phyloP scores from a whole-genome alignment of 2,329 filamentous ascomycete genomes.

The Myrmaecium sp. region DNA sequence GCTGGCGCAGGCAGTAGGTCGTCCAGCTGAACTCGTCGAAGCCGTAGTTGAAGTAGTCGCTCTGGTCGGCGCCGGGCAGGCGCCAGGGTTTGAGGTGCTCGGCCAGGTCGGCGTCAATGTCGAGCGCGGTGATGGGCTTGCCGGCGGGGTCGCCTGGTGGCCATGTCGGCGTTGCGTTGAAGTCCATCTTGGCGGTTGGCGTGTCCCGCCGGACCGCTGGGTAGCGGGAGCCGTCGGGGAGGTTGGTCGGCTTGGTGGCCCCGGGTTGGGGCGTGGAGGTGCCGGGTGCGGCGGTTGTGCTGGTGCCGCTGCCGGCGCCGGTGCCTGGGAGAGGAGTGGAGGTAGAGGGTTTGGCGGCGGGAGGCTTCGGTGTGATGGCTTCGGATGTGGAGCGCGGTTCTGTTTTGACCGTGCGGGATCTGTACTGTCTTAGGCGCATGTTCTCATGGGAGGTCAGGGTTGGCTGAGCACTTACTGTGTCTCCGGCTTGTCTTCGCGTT shows the following conservation, averaged over 20 bases:
- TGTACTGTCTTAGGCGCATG: too few species aligned
- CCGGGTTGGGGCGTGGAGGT: slow-evolving; percentile 5
- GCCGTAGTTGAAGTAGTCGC: slow-evolving; percentile 97
- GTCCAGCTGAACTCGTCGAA: slow-evolving; percentile 99
- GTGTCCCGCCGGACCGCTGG: slow-evolving; percentile 45
- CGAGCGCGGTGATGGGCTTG: slow-evolving; percentile 51
- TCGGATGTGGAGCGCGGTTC: slow-evolving; percentile 13
- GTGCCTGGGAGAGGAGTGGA: slow-evolving; percentile 4
- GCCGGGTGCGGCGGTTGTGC: slow-evolving; percentile 10
- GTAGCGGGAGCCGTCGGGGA: slow-evolving; percentile 38
- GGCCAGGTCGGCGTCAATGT: slow-evolving; percentile 35
- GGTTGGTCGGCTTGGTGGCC: slow-evolving; percentile 7
- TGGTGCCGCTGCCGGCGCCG: slow-evolving; percentile 5
- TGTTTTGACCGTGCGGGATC: slow-evolving; percentile 14
- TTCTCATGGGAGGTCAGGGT: too few species aligned
- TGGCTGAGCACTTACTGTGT: slow-evolving; percentile 19
- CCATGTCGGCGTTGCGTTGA: slow-evolving; percentile 68
- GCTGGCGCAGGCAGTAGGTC: slow-evolving; percentile 79
- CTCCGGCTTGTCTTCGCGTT: slow-evolving; percentile 24
- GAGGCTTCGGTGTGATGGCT: slow-evolving; percentile 10
- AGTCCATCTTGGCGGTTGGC: slow-evolving; percentile 75
- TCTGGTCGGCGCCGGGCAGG: slow-evolving; percentile 81
- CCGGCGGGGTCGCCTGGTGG: slow-evolving; percentile 40
- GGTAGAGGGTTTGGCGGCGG: slow-evolving; percentile 6
- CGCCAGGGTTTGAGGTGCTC: slow-evolving; percentile 87